Percentiles rank a stretch among this genome's conserved stretches.
Evolutionary conservation across 768 basidiomycete species (phyloP).

Genomic region (Mycena galopus): DNA sequence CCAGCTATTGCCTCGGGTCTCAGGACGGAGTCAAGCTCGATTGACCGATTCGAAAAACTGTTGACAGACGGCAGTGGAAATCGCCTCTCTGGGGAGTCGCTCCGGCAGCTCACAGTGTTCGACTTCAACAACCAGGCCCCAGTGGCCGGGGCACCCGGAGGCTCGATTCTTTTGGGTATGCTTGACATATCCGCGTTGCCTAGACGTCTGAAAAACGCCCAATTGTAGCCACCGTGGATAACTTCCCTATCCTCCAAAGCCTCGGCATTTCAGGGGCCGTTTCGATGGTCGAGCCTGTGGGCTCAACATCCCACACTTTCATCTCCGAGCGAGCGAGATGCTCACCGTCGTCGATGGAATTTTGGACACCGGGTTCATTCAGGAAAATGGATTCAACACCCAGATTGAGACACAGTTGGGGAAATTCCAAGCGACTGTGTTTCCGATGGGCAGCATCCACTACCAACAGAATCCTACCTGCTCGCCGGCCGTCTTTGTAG

Average conservation of each 20-base stretch:
- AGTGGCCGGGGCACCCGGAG: conserved; percentile 12
- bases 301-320: conserved; percentile 43
- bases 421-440: conserved; percentile 13
- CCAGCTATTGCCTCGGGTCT: neutral
- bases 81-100: conserved; percentile 22
- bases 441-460: neutral
- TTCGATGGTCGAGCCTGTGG: conserved; percentile 8
- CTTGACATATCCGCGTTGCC: too few species aligned
- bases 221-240: conserved; percentile 35
- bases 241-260: conserved; percentile 32
- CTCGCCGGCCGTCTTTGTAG: neutral
- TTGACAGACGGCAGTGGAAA: conserved; percentile 40
- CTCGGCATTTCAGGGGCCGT: conserved; percentile 20
- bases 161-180: conserved; percentile 34
- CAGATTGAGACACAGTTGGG: conserved; percentile 30
- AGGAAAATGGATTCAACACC: conserved; percentile 18
- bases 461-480: conserved; percentile 1
- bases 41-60: conserved; percentile 36
- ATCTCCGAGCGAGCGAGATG: neutral
- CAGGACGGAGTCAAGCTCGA: conserved; percentile 10
- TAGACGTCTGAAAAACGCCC: too few species aligned
- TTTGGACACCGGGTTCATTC: neutral
- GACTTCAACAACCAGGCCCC: conserved; percentile 25
- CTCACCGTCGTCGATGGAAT: neutral
- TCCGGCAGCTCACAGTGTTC: conserved; percentile 4